Conservation (phyloP, 2,329 filamentous ascomycete genomes). For the Lachnellula hyalina region DNA sequence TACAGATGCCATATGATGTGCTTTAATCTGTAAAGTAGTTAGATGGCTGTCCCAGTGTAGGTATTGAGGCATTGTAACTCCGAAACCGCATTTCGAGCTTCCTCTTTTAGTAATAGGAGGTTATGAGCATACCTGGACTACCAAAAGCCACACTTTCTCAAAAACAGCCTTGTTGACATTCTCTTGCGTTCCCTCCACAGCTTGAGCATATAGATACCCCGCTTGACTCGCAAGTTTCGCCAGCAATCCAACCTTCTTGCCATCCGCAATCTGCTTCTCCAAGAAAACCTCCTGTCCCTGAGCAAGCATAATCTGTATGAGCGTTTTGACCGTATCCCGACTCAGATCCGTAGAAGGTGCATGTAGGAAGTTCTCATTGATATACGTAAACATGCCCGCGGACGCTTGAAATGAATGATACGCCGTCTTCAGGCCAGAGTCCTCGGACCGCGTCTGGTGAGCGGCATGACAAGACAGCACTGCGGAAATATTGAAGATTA, state of each 20-base stretch:
- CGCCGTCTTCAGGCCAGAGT: conserved; percentile 87
- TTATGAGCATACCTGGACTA: conserved; percentile 60
- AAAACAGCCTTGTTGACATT: conserved; percentile 89
- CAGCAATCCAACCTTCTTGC: conserved; percentile 85
- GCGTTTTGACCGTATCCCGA: conserved; percentile 87
- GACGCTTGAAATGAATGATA: conserved; percentile 98
- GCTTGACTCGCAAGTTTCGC: conserved; percentile 93
- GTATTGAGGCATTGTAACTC: too few relatives aligned
- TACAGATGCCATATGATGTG: conserved; percentile 74
- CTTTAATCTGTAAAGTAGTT: conserved; percentile 55
- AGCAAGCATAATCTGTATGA: conserved; percentile 89
- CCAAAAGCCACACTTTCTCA: conserved; percentile 85
- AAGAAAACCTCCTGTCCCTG: conserved; percentile 97
- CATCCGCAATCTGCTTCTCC: conserved; percentile 89
- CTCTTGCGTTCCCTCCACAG: conserved; percentile 84
- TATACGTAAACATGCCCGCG: conserved; percentile 99
- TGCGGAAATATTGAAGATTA: conserved; percentile 99
- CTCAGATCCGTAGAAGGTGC: conserved; percentile 95
- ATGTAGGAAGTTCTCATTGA: conserved; percentile 98
- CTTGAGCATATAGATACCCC: conserved; percentile 80
- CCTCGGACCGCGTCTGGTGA: conserved; percentile 85
- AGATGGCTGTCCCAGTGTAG: conserved; percentile 3
- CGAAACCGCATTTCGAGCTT: conserved; percentile 12
- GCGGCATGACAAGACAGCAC: conserved; percentile 95
- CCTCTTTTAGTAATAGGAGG: background rate